These are phyloP conservation scores for Dryadomyces quercus-mongolicae DNA, from an alignment of 2,329 filamentous ascomycete genomes.

Conservation along the genomic window DNA sequence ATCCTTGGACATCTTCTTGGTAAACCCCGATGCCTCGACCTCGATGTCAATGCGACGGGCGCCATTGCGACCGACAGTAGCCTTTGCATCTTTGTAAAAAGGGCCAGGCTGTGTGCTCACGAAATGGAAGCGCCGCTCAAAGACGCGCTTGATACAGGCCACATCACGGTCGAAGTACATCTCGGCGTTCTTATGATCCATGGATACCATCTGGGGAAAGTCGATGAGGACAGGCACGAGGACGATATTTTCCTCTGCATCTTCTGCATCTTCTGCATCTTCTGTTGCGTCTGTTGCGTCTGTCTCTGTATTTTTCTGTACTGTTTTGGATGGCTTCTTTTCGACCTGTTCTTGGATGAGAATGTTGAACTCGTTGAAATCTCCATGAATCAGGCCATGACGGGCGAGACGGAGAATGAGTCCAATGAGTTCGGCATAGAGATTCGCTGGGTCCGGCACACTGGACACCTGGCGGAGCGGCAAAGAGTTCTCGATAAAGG, in stretches of 20 bases:
- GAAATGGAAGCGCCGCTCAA: constrained; percentile 80
- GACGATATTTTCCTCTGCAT: background rate
- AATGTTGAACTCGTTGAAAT: constrained; percentile 99
- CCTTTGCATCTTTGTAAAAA: constrained; percentile 73
- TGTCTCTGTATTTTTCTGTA: no score
- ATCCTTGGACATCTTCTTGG: constrained; percentile 92
- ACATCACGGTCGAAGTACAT: constrained; percentile 98
- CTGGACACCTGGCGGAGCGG: constrained; percentile 79
- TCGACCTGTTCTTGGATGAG: constrained; percentile 68
- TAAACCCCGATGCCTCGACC: constrained; percentile 88
- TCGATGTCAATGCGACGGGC: constrained; percentile 68
- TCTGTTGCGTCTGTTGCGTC: background rate
- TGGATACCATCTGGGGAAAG: constrained; percentile 96
- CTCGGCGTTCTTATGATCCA: constrained; percentile 85
- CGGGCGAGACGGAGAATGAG: constrained; percentile 75
- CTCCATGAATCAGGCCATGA: constrained; percentile 87
- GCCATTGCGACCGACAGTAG: constrained; percentile 53
- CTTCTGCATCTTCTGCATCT: constrained; percentile 12
- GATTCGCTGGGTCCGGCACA: constrained; percentile 68
- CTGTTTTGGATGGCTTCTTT: constrained; percentile 37
- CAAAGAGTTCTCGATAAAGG: constrained; percentile 82
- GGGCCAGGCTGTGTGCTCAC: constrained; percentile 71
- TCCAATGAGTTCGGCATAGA: constrained; percentile 85
- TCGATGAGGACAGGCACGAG: constrained; percentile 83
- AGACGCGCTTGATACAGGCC: constrained; percentile 89